Base-by-base conservation (phyloP, 140 eudicot genomes). In the Anethum foeniculum region DNA sequence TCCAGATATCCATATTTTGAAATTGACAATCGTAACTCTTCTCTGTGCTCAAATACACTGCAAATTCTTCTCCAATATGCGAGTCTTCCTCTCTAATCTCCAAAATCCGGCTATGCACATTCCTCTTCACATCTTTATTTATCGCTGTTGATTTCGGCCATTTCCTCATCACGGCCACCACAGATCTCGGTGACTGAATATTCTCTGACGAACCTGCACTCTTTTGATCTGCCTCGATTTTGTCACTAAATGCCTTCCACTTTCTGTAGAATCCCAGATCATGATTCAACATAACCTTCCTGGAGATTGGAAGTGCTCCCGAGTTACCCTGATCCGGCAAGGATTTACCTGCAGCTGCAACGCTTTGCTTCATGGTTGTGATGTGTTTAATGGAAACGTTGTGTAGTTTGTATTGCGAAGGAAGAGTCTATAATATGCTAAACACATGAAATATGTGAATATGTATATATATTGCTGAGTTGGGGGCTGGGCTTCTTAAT, bases 71-170 rank as follows among this genome's bases (percentile, higher is more conserved):
- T 28, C 92, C 92, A 46, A 91, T 69, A 77, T 82, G 86, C 16
- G 87, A 85, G 36, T 90, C 94, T 76, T 92, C 94, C 16, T 86
- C 85, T 80, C 87, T 87, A 28, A 92, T 84, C 87, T 86, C 87
- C 90, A 80, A 71, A 71, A 92, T 60, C 83, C 88, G 94, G 74
- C 80, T 81, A 47, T 84, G 88, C 86, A 81, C 81, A 13, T 78
- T 68, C 72, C 19, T 75, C 39, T 68, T 80, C 9, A 49, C 62
- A 52, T 83, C 60, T 83, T 82, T 76, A 71, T 71, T 36, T 16
- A 30, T 28, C 7, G 48, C 76, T 56, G 48, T 58, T 88, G 60
- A 52, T 52, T 16, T 68, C 76, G 78, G 82, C 51, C 84, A 77
- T 71, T 74, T 80, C 77, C 85, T 75, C 44, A 46, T 71, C 84